phyloP scores from a whole-genome alignment of 2,329 filamentous ascomycete genomes.

The Metarhizium anisopliae region DNA sequence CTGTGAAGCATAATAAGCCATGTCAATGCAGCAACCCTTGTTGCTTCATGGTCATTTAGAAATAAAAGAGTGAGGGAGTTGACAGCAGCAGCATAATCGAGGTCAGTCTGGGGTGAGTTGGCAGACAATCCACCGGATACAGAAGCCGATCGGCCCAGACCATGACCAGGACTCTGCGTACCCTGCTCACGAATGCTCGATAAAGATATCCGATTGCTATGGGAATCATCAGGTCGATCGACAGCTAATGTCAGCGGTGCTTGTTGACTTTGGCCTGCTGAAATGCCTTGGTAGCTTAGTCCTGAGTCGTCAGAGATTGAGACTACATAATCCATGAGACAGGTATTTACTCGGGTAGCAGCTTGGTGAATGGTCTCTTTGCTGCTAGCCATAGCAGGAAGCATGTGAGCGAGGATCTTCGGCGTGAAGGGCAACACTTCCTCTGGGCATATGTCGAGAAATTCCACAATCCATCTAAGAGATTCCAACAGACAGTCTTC shows the following conservation, averaged over 20 bases:
- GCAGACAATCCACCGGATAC: conserved; percentile 32
- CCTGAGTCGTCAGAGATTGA: conserved; percentile 67
- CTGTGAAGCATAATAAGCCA: conserved; percentile 98
- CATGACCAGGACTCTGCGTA: conserved; percentile 40
- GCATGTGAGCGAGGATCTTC: conserved; percentile 79
- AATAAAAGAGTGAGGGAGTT: conserved; percentile 89
- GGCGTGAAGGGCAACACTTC: conserved; percentile 94
- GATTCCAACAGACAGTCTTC: conserved; percentile 89
- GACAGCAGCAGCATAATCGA: conserved; percentile 95
- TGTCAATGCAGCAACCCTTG: conserved; percentile 81
- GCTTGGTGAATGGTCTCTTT: conserved; percentile 84
- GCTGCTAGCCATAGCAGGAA: conserved; percentile 88
- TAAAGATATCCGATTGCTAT: conserved; percentile 41
- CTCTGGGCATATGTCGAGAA: conserved; percentile 94
- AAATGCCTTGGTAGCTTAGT: conserved; percentile 15
- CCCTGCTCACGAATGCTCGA: conserved; percentile 47
- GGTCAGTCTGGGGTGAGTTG: conserved; percentile 49
- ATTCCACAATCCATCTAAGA: conserved; percentile 89
- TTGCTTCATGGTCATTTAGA: conserved; percentile 93
- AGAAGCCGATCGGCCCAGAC: conserved; percentile 36
- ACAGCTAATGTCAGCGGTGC: conserved; percentile 34
- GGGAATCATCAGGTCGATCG: conserved; percentile 37
- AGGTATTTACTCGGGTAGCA: conserved; percentile 80
- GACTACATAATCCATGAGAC: conserved; percentile 89
- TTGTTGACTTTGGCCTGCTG: conserved; percentile 18